phyloP scores from a whole-genome alignment of 2,329 filamentous ascomycete genomes.

The Colletotrichum sp. region DNA sequence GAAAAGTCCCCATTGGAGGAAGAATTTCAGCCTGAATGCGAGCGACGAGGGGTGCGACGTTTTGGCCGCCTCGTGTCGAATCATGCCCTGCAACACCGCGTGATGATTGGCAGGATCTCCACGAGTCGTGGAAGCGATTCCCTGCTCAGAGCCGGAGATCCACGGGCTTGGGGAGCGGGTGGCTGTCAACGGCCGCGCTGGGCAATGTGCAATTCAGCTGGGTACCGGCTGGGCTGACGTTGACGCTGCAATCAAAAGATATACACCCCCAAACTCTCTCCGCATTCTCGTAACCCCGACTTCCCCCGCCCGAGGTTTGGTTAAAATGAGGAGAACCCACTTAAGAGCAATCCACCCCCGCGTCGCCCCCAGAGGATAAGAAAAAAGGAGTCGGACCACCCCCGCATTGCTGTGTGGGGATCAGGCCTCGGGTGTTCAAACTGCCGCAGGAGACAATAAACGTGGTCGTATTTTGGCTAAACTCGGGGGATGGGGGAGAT shows the following conservation, averaged over 20 bases:
- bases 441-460: neutral
- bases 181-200: neutral
- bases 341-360: neutral
- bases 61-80: neutral
- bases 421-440: neutral
- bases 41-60: neutral
- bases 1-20: conserved; percentile 5
- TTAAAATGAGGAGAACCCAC: neutral
- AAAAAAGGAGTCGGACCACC: neutral
- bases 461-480: neutral
- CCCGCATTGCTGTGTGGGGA: conserved; percentile 2
- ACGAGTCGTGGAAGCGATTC: neutral
- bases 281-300: neutral
- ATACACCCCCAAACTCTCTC: conserved; percentile 12
- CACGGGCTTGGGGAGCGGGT: neutral
- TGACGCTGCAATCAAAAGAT: neutral
- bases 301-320: neutral
- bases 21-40: conserved; percentile 13
- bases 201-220: neutral
- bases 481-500: conserved; percentile 2
- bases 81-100: neutral
- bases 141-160: neutral
- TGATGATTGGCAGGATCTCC: neutral
- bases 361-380: neutral
- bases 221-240: neutral